A percentile compares a stretch with the other conserved stretches of the same genome.
These are phyloP conservation scores for Periconia digitata DNA, from an alignment of 2,329 filamentous ascomycete species.

Conservation along the genomic window DNA sequence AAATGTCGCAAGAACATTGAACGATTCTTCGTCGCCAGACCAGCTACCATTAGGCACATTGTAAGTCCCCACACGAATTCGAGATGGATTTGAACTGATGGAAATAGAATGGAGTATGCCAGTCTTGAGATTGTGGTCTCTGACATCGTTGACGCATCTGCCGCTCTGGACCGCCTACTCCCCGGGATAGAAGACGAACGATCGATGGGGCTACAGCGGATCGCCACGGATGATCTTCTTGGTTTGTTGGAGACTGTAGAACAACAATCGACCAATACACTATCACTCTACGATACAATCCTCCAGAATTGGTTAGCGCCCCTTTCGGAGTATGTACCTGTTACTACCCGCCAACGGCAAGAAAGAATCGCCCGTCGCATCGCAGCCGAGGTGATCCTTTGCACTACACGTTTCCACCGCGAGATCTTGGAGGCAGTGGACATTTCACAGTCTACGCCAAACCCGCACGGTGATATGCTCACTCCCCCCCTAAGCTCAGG, in stretches of 20 bases:
- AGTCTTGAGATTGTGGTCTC: constrained; percentile 17
- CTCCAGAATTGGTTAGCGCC: constrained; percentile 35
- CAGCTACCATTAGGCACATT: constrained; percentile 19
- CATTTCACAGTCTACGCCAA: constrained; percentile 4
- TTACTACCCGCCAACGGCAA: constrained; percentile 28
- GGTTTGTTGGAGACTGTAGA: constrained; percentile 9
- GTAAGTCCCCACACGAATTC: constrained; percentile 16
- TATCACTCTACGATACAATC: constrained; percentile 33
- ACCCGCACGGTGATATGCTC: constrained; percentile 17
- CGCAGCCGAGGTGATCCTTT: constrained; percentile 42
- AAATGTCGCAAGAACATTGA: constrained; percentile 17
- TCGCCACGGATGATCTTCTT: constrained; percentile 20
- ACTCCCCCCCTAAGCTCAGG: constrained; percentile 14
- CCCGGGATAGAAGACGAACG: background rate
- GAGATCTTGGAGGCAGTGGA: constrained; percentile 10
- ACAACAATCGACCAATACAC: constrained; percentile 15
- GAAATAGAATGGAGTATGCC: constrained; percentile 23
- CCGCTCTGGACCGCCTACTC: constrained; percentile 21
- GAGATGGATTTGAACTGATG: constrained; percentile 8
- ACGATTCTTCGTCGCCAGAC: constrained; percentile 4
- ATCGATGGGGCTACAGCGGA: constrained; percentile 12
- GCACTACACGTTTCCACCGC: constrained; percentile 26
- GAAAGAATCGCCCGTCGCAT: constrained; percentile 37
- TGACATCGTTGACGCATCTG: constrained; percentile 36
- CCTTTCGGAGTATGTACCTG: constrained; percentile 26